A percentile compares a stretch with the other conserved stretches of the same genome.
Conservation (phyloP, 78 protist species). For the Dictyostelium capitatum region DNA sequence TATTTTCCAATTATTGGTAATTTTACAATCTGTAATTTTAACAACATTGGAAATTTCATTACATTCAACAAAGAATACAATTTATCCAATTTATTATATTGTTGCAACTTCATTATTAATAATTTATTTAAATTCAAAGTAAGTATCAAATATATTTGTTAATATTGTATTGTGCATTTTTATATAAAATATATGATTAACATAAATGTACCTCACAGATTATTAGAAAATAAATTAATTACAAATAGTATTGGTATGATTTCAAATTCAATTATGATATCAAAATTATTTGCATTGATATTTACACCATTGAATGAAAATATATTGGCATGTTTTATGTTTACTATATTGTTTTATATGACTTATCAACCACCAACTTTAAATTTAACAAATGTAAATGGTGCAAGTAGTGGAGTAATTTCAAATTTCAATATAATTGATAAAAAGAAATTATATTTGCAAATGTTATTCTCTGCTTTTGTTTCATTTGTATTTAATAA, state of each 20-base stretch:
- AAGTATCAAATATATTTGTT: neutral
- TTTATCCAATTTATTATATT: slow-evolving; percentile 32
- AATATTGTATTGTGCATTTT: neutral
- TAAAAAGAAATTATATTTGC: neutral
- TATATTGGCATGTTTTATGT: slow-evolving; percentile 22
- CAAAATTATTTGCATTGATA: slow-evolving; percentile 5
- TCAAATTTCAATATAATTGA: neutral
- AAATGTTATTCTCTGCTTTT: neutral
- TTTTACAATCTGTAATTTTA: slow-evolving; percentile 4
- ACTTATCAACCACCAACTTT: neutral
- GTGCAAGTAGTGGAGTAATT: neutral
- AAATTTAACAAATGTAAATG: neutral
- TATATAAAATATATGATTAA: too few relatives aligned
- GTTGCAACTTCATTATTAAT: neutral
- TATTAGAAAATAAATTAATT: neutral
- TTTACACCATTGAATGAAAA: slow-evolving; percentile 21
- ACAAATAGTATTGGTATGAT: slow-evolving; percentile 8
- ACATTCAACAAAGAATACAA: neutral
- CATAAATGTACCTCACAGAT: too few relatives aligned
- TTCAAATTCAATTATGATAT: slow-evolving; percentile 16
- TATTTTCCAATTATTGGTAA: neutral
- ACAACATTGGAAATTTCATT: slow-evolving; percentile 26
- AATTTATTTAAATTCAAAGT: neutral
- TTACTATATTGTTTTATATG: slow-evolving; percentile 3
- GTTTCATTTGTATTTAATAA: neutral